These are phyloP conservation scores for Dioscorea dumetorum DNA, from an alignment of 106 monocot species.

Conservation along the genomic window DNA sequence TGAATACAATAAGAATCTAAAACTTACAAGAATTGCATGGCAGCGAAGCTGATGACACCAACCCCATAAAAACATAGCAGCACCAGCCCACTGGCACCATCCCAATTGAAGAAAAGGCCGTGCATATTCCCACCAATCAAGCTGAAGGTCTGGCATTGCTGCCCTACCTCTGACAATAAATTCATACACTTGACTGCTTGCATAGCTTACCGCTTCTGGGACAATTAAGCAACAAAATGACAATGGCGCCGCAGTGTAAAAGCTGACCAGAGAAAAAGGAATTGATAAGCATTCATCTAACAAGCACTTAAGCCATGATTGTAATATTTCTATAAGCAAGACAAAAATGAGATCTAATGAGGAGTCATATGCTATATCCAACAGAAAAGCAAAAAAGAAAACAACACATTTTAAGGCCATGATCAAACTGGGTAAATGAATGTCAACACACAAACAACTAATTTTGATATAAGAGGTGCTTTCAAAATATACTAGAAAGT, in stretches of 20 bases:
- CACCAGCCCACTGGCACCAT: constrained; percentile 72
- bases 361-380: no score
- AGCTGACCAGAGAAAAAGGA: constrained; percentile 31
- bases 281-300: neutral
- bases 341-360: no score
- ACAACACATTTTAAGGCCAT: no score
- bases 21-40: constrained; percentile 86
- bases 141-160: constrained; percentile 27
- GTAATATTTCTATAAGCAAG: no score
- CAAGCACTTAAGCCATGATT: no score
- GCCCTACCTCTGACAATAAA: constrained; percentile 45
- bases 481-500: no score
- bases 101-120: constrained; percentile 51
- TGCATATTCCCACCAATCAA: constrained; percentile 32
- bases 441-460: no score
- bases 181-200: constrained; percentile 26
- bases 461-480: no score
- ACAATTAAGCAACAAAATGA: constrained; percentile 50
- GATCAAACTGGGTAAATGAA: no score
- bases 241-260: constrained; percentile 67
- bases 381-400: no score
- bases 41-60: constrained; percentile 76
- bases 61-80: constrained; percentile 74
- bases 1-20: neutral
- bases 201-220: constrained; percentile 33